Evolutionary conservation across 1,284 basidiomycete genomes (phyloP), one percentile per base, ranked within the genome.

Genomic region (Malassezia sympodialis): DNA sequence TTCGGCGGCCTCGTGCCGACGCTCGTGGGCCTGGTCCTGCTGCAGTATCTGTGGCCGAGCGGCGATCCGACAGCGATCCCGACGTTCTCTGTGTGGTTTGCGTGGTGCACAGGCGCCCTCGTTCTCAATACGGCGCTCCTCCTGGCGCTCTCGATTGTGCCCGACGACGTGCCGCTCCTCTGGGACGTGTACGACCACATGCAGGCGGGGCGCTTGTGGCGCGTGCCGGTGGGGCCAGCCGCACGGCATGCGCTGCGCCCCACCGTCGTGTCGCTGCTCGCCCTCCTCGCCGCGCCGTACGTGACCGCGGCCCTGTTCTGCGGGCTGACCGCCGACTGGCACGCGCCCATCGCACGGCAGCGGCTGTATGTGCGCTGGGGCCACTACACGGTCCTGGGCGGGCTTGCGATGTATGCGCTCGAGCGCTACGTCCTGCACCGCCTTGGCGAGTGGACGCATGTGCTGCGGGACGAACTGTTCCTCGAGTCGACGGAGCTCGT

Each of bases 391-490:
- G 32, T 56, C 27, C 14, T 47, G 17, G 28, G 28, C 12, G 30
- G 28, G 4, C 23, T 28, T 17, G 49, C 23, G 8, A 4, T 15
- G 24, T 34, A 39, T 21, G 49, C 41, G 17, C n/a, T 35, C 4
- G 31, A 42, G 42, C 35, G 15, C 32, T 52, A 52, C 27, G n/a
- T 43, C 15, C 17, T n/a, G 15, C 19, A 19, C 8, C 27, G 27
- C n/a, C 66, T 67, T 53, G 57, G 62, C 4, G 30, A 31, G 28
- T 71, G 68, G 68, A 72, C 70, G 15, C 56, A 61, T 3, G 10
- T 61, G 37, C 44, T 72, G 12, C 69, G 65, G 49, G 70, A 72
- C 50, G 68, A 72, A 48, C 57, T 71, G 10, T 72, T 64, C 34
- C 59, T 72, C 45, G 66, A 68, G 42, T 65, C 60, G 28, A 72